Percentiles rank a stretch among this genome's conserved stretches.
phyloP scores from a whole-genome alignment of 768 basidiomycete genomes.

The Exsudoporus frostii region DNA sequence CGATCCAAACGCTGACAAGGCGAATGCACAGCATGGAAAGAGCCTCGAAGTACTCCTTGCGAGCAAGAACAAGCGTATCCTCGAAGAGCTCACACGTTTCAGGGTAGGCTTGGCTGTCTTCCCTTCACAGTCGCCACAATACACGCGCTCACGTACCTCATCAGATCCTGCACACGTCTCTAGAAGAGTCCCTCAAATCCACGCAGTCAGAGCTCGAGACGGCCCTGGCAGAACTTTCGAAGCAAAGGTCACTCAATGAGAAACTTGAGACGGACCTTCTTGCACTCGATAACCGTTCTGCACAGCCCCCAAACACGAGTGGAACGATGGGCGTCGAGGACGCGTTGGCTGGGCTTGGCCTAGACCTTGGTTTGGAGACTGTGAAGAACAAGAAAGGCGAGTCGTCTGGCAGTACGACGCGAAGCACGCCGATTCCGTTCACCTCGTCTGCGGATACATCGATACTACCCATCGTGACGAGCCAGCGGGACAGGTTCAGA shows the following conservation, averaged over 20 bases:
- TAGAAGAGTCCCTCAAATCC: conserved; percentile 64
- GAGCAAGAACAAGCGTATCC: conserved; percentile 87
- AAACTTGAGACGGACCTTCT: conserved; percentile 89
- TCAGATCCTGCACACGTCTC: conserved; percentile 80
- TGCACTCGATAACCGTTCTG: conserved; percentile 59
- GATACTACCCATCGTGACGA: conserved; percentile 97
- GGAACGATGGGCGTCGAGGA: conserved; percentile 41
- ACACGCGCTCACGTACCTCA: not conserved
- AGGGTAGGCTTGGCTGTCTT: conserved; percentile 46
- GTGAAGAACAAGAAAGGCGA: conserved; percentile 18
- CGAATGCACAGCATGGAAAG: conserved; percentile 69
- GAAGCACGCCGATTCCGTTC: conserved; percentile 68
- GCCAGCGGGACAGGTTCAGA: conserved; percentile 95
- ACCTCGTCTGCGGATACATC: conserved; percentile 81
- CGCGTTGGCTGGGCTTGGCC: conserved; percentile 67
- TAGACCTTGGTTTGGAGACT: conserved; percentile 41
- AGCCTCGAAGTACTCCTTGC: conserved; percentile 90
- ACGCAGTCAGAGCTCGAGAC: conserved; percentile 56
- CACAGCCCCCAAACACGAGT: conserved; percentile 16
- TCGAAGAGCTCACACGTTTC: conserved; percentile 91
- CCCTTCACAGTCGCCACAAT: not conserved
- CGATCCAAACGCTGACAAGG: conserved; percentile 85
- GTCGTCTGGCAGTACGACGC: conserved; percentile 26
- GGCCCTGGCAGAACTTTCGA: conserved; percentile 65
- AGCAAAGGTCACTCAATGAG: conserved; percentile 80